These are phyloP conservation scores for Neurospora africana DNA, from an alignment of 495 filamentous ascomycete species.

Conservation along the genomic window DNA sequence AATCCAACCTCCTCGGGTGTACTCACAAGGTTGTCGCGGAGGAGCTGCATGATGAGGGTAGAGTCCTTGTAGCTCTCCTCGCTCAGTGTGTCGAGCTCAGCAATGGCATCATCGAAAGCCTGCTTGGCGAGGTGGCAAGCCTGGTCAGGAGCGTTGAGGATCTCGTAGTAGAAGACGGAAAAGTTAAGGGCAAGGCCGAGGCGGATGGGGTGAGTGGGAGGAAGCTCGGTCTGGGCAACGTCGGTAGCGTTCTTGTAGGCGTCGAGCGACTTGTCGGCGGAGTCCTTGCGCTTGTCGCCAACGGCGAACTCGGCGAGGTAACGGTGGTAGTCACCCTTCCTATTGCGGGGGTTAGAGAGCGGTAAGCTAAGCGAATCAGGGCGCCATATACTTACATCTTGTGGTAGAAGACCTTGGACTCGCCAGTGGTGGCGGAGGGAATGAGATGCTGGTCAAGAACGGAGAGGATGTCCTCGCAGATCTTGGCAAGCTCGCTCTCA, in stretches of 20 bases:
- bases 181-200: slow-evolving; percentile 98
- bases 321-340: slow-evolving; percentile 99
- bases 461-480: slow-evolving; percentile 97
- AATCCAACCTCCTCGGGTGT: background rate
- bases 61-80: slow-evolving; percentile 99
- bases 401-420: slow-evolving; percentile 99
- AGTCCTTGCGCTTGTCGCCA: slow-evolving; percentile 95
- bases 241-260: slow-evolving; percentile 95
- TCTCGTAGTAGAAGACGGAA: slow-evolving; percentile 99
- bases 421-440: slow-evolving; percentile 88
- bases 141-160: slow-evolving; percentile 96
- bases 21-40: slow-evolving; percentile 95
- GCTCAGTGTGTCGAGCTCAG: slow-evolving; percentile 95
- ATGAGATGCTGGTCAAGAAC: slow-evolving; percentile 95
- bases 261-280: slow-evolving; percentile 92
- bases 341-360: slow-evolving; percentile 32
- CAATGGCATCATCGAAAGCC: slow-evolving; percentile 96
- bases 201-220: slow-evolving; percentile 97
- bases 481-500: slow-evolving; percentile 95
- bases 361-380: background rate
- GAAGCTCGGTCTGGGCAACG: slow-evolving; percentile 94
- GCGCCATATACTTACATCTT: slow-evolving; percentile 69
- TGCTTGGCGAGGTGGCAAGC: slow-evolving; percentile 99
- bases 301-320: slow-evolving; percentile 98
- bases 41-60: slow-evolving; percentile 98